phyloP scores from a whole-genome alignment of 352 stramenopile species.

The Albugo candida region DNA sequence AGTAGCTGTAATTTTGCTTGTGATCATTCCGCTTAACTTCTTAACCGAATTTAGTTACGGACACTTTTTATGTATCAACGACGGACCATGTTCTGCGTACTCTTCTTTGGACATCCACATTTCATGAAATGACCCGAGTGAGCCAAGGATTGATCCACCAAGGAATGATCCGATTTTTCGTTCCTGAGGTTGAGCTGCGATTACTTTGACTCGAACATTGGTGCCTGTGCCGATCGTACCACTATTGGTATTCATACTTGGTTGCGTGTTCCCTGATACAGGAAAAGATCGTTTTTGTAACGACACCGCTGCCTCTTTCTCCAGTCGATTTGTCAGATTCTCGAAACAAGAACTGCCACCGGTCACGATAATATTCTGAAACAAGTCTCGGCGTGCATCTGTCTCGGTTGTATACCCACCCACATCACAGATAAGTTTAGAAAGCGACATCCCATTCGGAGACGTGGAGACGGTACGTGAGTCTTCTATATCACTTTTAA shows the following conservation, averaged over 20 bases:
- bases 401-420: conserved; percentile 40
- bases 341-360: conserved; percentile 70
- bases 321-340: conserved; percentile 44
- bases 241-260: not conserved
- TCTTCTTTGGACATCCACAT: conserved; percentile 99
- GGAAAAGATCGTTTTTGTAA: conserved; percentile 20
- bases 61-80: conserved; percentile 96
- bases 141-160: conserved; percentile 93
- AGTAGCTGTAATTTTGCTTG: too few relatives aligned
- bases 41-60: conserved; percentile 11
- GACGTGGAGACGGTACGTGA: not conserved
- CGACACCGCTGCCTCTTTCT: conserved; percentile 45
- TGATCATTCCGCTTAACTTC: too few relatives aligned
- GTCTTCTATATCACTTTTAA: conserved; percentile 13
- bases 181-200: conserved; percentile 42
- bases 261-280: conserved; percentile 5
- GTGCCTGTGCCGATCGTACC: conserved; percentile 2
- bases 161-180: conserved; percentile 62
- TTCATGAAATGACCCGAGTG: conserved; percentile 94
- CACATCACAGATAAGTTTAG: conserved; percentile 41
- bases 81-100: conserved; percentile 93
- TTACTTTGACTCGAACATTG: conserved; percentile 29
- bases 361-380: conserved; percentile 66
- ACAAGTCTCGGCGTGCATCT: conserved; percentile 56
- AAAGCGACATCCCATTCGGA: conserved; percentile 24